phyloP scores from a whole-genome alignment of 495 filamentous ascomycete species.

The Sordaria brevicollis region DNA sequence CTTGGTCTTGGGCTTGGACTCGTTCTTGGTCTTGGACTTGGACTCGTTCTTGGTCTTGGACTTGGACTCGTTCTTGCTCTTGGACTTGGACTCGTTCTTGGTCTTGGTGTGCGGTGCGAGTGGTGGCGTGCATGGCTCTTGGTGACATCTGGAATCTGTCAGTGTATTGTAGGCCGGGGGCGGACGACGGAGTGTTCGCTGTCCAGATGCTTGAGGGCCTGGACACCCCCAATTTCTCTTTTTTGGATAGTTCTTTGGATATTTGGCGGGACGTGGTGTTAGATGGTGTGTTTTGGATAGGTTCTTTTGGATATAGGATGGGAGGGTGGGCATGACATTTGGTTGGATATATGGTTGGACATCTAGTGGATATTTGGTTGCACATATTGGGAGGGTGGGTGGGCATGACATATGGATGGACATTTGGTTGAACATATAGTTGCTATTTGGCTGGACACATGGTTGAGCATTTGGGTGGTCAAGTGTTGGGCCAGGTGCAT shows the following conservation, averaged over 20 bases:
- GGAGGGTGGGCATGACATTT: too few relatives aligned
- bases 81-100: too few relatives aligned
- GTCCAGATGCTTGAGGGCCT: neutral
- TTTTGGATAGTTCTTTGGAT: neutral
- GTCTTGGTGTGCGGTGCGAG: too few relatives aligned
- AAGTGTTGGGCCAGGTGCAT: neutral
- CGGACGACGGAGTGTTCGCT: neutral
- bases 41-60: too few relatives aligned
- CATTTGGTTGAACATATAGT: neutral
- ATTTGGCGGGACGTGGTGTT: too few relatives aligned
- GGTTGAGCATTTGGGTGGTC: neutral
- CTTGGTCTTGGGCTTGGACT: neutral
- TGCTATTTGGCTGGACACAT: neutral
- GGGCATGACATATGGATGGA: too few relatives aligned
- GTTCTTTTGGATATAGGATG: too few relatives aligned
- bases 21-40: too few relatives aligned
- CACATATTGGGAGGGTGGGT: too few relatives aligned
- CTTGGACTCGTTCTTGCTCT: too few relatives aligned
- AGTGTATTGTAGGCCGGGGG: neutral
- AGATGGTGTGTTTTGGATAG: neutral
- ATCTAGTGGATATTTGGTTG: neutral
- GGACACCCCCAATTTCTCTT: neutral
- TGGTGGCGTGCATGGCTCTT: too few relatives aligned
- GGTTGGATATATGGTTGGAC: neutral
- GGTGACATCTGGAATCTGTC: too few relatives aligned